These are phyloP conservation scores for Angomonas deanei DNA, from an alignment of 208 protist genomes.

Conservation along the genomic window DNA sequence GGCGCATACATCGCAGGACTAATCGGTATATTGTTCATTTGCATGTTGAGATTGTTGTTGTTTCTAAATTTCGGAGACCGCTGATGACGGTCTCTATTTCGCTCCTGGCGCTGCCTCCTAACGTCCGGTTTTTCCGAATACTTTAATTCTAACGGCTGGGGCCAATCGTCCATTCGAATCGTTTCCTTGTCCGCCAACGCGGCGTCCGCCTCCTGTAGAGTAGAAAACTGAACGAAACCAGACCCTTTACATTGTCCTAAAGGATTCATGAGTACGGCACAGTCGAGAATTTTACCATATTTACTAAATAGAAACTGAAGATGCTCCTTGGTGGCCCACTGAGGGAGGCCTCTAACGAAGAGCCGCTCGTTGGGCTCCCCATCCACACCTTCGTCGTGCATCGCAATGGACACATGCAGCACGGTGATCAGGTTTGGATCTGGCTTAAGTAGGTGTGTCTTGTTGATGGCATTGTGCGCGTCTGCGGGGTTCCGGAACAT, in stretches of 20 bases:
- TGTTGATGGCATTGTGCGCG: constrained; percentile 84
- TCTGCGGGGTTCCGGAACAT: constrained; percentile 80
- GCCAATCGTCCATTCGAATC: constrained; percentile 73
- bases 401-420: constrained; percentile 83
- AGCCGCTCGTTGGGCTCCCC: constrained; percentile 82
- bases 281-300: constrained; percentile 64
- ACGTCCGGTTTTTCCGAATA: constrained; percentile 81
- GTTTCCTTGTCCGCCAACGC: constrained; percentile 44
- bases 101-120: constrained; percentile 80
- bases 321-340: constrained; percentile 86
- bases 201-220: constrained; percentile 54
- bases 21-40: background rate
- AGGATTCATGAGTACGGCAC: constrained; percentile 80
- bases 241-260: constrained; percentile 89
- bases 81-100: constrained; percentile 77
- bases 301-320: constrained; percentile 53
- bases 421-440: constrained; percentile 40
- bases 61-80: constrained; percentile 50
- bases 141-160: constrained; percentile 71
- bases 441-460: constrained; percentile 68
- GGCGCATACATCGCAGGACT: background rate
- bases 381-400: constrained; percentile 89
- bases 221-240: constrained; percentile 84
- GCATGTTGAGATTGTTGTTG: background rate
- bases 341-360: constrained; percentile 81